Conservation (phyloP, 2,329 filamentous ascomycete species). For the Aspergillus puulaauensis region DNA sequence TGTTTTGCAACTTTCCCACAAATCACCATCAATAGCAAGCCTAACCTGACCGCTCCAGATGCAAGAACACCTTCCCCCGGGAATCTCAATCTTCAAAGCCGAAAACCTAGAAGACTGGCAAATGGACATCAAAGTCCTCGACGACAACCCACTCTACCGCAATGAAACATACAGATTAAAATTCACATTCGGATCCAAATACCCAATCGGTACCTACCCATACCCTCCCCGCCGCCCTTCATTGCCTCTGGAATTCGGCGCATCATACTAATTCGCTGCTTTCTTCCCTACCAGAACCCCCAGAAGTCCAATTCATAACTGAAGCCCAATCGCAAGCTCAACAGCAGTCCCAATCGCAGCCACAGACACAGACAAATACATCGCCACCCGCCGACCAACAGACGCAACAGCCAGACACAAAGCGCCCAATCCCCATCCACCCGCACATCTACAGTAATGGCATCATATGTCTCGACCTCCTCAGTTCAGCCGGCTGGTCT, state of each 20-base stretch:
- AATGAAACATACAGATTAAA: conserved; percentile 79
- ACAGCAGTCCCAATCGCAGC: background rate
- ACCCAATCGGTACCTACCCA: conserved; percentile 78
- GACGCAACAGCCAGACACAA: conserved; percentile 24
- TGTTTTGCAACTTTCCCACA: background rate
- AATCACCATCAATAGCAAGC: background rate
- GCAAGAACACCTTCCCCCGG: conserved; percentile 59
- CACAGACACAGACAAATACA: background rate
- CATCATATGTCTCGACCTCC: conserved; percentile 94
- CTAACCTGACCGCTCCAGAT: conserved; percentile 42
- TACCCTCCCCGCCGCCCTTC: background rate
- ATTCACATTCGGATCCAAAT: conserved; percentile 78
- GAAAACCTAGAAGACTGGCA: conserved; percentile 87
- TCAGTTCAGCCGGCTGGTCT: conserved; percentile 86
- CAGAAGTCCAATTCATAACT: conserved; percentile 82
- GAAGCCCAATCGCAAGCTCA: background rate
- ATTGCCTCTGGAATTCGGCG: background rate
- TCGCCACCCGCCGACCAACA: background rate
- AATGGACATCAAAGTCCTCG: conserved; percentile 87
- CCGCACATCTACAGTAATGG: conserved; percentile 98
- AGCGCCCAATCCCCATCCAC: conserved; percentile 78
- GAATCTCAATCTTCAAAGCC: conserved; percentile 75
- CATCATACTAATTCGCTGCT: too few species aligned
- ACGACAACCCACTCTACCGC: conserved; percentile 83
- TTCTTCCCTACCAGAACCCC: conserved; percentile 64